These are phyloP conservation scores for Paraconiothyrium brasiliense DNA, from an alignment of 2,329 filamentous ascomycete genomes.

Conservation along the genomic window DNA sequence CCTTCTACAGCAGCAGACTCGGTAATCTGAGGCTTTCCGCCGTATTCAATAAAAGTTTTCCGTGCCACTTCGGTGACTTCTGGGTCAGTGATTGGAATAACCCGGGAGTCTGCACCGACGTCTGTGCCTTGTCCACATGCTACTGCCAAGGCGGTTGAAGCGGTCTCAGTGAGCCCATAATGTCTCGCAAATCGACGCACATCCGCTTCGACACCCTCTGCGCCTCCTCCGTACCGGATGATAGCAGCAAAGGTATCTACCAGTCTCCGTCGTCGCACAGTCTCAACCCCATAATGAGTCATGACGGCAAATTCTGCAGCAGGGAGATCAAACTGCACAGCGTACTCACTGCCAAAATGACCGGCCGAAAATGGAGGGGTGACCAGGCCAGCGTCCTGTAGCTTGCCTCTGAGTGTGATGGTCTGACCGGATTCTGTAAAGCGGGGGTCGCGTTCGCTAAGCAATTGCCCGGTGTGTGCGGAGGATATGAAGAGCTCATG, in stretches of 20 bases:
- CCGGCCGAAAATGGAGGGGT: slow-evolving; percentile 72
- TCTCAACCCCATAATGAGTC: slow-evolving; percentile 88
- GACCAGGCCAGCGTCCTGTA: slow-evolving; percentile 81
- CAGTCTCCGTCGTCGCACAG: slow-evolving; percentile 82
- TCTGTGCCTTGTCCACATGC: slow-evolving; percentile 94
- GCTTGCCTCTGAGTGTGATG: slow-evolving; percentile 76
- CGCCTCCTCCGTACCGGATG: slow-evolving; percentile 75
- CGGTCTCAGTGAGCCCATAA: slow-evolving; percentile 89
- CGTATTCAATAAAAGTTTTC: slow-evolving; percentile 89
- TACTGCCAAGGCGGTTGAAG: slow-evolving; percentile 90
- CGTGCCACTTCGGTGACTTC: slow-evolving; percentile 86
- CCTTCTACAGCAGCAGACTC: slow-evolving; percentile 74
- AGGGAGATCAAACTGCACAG: slow-evolving; percentile 90
- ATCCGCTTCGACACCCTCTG: slow-evolving; percentile 83
- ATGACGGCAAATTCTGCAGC: slow-evolving; percentile 88
- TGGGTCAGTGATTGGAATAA: slow-evolving; percentile 79
- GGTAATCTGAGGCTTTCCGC: slow-evolving; percentile 84
- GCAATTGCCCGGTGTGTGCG: slow-evolving; percentile 86
- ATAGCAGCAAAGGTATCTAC: slow-evolving; percentile 92
- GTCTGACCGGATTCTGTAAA: slow-evolving; percentile 84
- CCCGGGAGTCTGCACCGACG: slow-evolving; percentile 73
- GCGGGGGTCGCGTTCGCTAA: slow-evolving; percentile 63
- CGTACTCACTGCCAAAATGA: slow-evolving; percentile 92
- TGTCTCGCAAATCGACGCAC: slow-evolving; percentile 83
- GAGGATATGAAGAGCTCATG: slow-evolving; percentile 84